Percentiles rank a stretch among this genome's conserved stretches.
These are phyloP conservation scores for Penicillium simplicissimum DNA, from an alignment of 495 filamentous ascomycete genomes.

Conservation along the genomic window DNA sequence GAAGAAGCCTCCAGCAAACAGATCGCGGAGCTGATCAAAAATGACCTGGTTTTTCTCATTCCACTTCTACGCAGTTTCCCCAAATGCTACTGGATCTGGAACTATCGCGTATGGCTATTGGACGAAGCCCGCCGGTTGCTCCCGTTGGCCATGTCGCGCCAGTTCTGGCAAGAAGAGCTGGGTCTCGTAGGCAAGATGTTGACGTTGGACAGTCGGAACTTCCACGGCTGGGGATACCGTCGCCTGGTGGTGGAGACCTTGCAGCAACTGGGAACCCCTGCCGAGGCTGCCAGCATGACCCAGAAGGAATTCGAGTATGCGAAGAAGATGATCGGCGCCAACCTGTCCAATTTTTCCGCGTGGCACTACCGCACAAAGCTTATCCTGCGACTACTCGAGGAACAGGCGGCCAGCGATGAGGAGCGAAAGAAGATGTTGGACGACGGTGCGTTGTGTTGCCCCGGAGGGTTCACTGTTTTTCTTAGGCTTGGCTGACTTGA, in stretches of 20 bases:
- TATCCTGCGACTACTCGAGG: conserved; percentile 71
- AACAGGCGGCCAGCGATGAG: conserved; percentile 60
- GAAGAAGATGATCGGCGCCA: conserved; percentile 75
- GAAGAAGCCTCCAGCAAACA: conserved; percentile 21
- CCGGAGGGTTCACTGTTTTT: not conserved
- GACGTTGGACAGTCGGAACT: conserved; percentile 82
- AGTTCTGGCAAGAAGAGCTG: conserved; percentile 83
- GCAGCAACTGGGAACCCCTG: conserved; percentile 55
- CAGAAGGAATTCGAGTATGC: conserved; percentile 88
- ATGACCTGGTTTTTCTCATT: conserved; percentile 77
- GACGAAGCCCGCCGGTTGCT: conserved; percentile 66
- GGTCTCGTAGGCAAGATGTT: conserved; percentile 83
- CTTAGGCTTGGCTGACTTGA: conserved; percentile 4
- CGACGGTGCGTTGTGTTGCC: conserved; percentile 52
- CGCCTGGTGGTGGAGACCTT: conserved; percentile 69
- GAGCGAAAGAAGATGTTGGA: conserved; percentile 70
- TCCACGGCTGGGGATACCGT: conserved; percentile 95
- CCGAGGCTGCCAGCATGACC: conserved; percentile 55
- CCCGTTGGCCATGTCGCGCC: conserved; percentile 49
- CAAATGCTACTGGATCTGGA: conserved; percentile 99
- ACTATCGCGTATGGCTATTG: conserved; percentile 88
- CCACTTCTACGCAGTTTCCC: conserved; percentile 81
- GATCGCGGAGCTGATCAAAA: conserved; percentile 56
- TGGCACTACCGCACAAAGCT: conserved; percentile 90
- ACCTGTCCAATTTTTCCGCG: conserved; percentile 93